Evolutionary conservation across 257 asterid species (phyloP).

Genomic region (Agastache rugosa): DNA sequence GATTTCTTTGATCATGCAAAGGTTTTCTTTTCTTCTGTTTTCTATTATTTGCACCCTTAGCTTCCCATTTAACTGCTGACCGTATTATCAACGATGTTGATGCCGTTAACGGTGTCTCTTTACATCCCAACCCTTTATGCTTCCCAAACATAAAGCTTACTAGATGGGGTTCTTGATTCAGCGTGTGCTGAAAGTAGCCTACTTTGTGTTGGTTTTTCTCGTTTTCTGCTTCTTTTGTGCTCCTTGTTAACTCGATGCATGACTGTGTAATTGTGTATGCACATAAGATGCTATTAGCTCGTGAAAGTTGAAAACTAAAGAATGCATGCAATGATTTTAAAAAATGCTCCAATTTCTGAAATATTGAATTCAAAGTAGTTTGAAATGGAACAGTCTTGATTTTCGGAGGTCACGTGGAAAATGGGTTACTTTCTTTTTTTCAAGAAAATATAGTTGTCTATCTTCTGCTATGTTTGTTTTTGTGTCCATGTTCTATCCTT

Average conservation of each 20-base stretch:
- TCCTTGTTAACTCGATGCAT: constrained; percentile 34
- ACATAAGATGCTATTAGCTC: neutral
- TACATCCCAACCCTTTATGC: constrained; percentile 55
- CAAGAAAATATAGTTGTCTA: constrained; percentile 24
- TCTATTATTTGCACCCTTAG: constrained; percentile 28
- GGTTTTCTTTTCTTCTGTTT: constrained; percentile 34
- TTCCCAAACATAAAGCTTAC: constrained; percentile 33
- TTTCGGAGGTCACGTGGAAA: constrained; percentile 29
- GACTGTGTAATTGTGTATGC: neutral
- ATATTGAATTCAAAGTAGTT: neutral
- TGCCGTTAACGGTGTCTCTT: constrained; percentile 31
- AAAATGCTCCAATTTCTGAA: neutral
- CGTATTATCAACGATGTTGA: constrained; percentile 34
- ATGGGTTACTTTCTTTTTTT: constrained; percentile 14
- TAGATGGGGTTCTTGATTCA: constrained; percentile 34
- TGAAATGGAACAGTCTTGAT: constrained; percentile 23
- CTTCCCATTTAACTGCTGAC: constrained; percentile 36
- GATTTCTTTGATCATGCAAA: constrained; percentile 31
- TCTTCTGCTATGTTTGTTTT: constrained; percentile 37
- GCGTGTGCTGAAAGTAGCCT: constrained; percentile 25
- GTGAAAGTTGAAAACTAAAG: neutral
- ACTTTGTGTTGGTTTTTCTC: neutral
- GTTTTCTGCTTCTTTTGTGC: constrained; percentile 16
- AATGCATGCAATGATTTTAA: neutral
- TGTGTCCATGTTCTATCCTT: constrained; percentile 35